Conservation (phyloP, 768 basidiomycete genomes). For the Strobilomyces echinocephalus region DNA sequence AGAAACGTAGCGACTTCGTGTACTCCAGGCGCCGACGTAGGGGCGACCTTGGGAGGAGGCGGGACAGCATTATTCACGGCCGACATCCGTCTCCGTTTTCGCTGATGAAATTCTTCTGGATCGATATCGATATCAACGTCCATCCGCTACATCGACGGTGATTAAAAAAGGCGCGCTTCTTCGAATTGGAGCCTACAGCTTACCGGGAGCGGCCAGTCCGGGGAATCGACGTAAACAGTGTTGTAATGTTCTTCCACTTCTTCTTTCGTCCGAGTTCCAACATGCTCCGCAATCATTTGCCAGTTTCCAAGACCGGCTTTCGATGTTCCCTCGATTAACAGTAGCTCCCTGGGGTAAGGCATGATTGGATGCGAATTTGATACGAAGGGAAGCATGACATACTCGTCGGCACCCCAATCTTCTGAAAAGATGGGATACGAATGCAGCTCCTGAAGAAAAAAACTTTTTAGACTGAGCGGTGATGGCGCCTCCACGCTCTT, state of each 20-base stretch:
- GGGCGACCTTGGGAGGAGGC: conserved; percentile 63
- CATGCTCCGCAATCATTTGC: conserved; percentile 92
- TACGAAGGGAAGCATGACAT: conserved; percentile 26
- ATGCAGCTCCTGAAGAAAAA: conserved; percentile 70
- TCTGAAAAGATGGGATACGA: conserved; percentile 93
- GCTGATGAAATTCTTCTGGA: conserved; percentile 77
- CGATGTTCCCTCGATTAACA: conserved; percentile 83
- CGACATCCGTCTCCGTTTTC: conserved; percentile 86
- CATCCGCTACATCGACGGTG: conserved; percentile 28
- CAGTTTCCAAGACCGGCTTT: conserved; percentile 92
- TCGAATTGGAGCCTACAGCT: conserved; percentile 23
- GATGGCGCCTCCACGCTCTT: not conserved
- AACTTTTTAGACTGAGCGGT: not conserved
- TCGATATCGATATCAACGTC: conserved; percentile 66
- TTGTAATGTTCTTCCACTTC: conserved; percentile 91
- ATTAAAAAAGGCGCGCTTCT: not conserved
- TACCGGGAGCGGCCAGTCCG: conserved; percentile 78
- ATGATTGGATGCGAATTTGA: conserved; percentile 1
- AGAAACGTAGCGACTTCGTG: conserved; percentile 93
- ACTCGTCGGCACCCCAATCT: conserved; percentile 99
- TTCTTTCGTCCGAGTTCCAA: conserved; percentile 90
- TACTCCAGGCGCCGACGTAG: conserved; percentile 84
- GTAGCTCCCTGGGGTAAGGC: conserved; percentile 60
- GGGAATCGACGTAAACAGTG: conserved; percentile 71
- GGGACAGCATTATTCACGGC: conserved; percentile 59